Percentiles rank a stretch among this genome's conserved stretches.
phyloP scores from a whole-genome alignment of 352 stramenopile genomes.

The Thalassiosira pacifica region DNA sequence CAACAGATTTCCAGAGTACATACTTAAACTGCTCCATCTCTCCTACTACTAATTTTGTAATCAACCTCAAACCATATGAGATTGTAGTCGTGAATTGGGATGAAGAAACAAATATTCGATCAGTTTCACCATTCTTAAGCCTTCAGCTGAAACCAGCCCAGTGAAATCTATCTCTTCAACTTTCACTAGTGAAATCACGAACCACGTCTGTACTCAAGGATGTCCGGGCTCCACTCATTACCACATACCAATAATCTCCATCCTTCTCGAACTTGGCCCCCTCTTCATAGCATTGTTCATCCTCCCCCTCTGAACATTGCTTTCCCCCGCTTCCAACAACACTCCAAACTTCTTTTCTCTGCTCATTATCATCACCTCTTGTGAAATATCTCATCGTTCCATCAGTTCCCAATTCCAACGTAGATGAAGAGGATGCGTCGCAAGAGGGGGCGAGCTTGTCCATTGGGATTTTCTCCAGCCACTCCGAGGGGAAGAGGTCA shows the following conservation, averaged over 20 bases:
- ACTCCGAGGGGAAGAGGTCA: conserved; percentile 49
- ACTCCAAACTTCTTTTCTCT: conserved; percentile 48
- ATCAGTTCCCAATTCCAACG: conserved; percentile 58
- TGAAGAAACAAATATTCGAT: no score
- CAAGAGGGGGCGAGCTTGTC: conserved; percentile 34
- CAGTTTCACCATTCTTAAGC: no score
- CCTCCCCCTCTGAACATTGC: conserved; percentile 35
- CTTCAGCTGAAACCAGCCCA: no score
- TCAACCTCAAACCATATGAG: no score
- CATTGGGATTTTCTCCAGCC: conserved; percentile 21
- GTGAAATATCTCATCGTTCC: conserved; percentile 57
- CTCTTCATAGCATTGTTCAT: conserved; percentile 21
- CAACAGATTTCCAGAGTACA: no score
- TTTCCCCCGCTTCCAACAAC: not conserved
- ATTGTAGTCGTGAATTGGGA: no score
- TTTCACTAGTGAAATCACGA: conserved; percentile 41
- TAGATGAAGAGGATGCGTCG: conserved; percentile 31
- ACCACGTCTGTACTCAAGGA: conserved; percentile 28
- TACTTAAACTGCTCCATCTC: no score
- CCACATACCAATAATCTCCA: conserved; percentile 42
- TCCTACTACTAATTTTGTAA: no score
- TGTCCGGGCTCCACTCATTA: conserved; percentile 26
- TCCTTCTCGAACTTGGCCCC: conserved; percentile 42
- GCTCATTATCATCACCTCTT: conserved; percentile 24
- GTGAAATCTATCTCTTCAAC: no score